Percentiles rank a stretch among this genome's conserved stretches.
These are phyloP conservation scores for Narthecium ossifragum DNA, from an alignment of 106 monocot species.

Conservation along the genomic window DNA sequence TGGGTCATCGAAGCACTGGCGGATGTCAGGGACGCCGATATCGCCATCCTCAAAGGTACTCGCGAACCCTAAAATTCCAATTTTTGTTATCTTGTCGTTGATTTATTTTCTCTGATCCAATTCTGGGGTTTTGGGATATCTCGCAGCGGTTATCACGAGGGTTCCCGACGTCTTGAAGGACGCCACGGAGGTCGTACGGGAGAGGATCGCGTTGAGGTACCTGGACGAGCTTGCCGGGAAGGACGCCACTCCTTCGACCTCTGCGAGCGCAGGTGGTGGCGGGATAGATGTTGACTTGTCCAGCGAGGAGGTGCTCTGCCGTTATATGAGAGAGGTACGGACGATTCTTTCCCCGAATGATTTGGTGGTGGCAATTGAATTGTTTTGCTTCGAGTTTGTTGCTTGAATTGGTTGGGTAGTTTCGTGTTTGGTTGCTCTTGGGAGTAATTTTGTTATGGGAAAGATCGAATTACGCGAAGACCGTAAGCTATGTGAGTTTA, in stretches of 20 bases:
- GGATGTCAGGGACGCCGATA: slow-evolving; percentile 7
- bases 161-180: slow-evolving; percentile 13
- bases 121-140: slow-evolving; percentile 1
- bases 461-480: too few relatives aligned
- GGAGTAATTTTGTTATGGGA: too few relatives aligned
- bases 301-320: slow-evolving; percentile 20
- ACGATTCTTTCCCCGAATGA: too few relatives aligned
- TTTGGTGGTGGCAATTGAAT: too few relatives aligned
- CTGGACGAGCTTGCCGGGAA: slow-evolving; percentile 18
- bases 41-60: slow-evolving; percentile 30
- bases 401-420: too few relatives aligned
- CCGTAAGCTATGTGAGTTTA: too few relatives aligned
- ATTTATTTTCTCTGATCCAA: not conserved
- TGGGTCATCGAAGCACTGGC: slow-evolving; percentile 42
- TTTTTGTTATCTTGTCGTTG: slow-evolving; percentile 1
- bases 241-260: not conserved
- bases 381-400: too few relatives aligned
- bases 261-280: not conserved
- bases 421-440: too few relatives aligned
- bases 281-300: slow-evolving; percentile 7
- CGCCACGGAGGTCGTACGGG: slow-evolving; percentile 13
- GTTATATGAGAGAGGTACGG: slow-evolving; percentile 11
- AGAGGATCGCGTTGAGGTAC: slow-evolving; percentile 36
- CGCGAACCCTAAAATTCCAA: not conserved
- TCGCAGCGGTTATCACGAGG: slow-evolving; percentile 19